These are phyloP conservation scores for Ophiostoma australiae DNA, from an alignment of 2,329 filamentous ascomycete genomes.

Conservation along the genomic window DNA sequence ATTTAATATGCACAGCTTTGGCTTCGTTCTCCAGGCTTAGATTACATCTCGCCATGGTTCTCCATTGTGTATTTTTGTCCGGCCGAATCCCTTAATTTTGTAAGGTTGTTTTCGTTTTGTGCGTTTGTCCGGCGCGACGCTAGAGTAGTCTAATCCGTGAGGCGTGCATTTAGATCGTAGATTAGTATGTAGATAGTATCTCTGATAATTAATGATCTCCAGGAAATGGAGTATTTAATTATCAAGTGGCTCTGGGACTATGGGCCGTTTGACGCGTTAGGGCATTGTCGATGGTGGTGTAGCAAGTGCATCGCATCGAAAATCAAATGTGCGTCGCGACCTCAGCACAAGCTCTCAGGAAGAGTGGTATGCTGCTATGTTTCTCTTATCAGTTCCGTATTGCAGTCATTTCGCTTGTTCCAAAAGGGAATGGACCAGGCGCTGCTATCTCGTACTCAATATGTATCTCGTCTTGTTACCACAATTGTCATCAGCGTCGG, in stretches of 20 bases:
- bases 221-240: background rate
- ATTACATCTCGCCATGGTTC: background rate
- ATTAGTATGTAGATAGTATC: background rate
- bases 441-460: background rate
- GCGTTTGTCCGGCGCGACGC: constrained; percentile 12
- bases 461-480: background rate
- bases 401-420: constrained; percentile 1
- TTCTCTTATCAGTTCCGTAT: background rate
- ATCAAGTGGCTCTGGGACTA: background rate
- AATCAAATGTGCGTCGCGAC: background rate
- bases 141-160: background rate
- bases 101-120: constrained; percentile 4
- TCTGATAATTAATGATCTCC: background rate
- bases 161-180: constrained; percentile 6
- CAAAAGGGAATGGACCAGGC: background rate
- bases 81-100: background rate
- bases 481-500: background rate
- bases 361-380: background rate
- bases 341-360: background rate
- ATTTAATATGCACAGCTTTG: constrained; percentile 1
- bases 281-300: background rate
- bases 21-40: background rate
- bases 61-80: constrained; percentile 4
- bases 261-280: background rate
- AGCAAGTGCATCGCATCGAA: background rate